phyloP scores from a whole-genome alignment of 2,329 filamentous ascomycete species.

The Lachnellula willkommii region DNA sequence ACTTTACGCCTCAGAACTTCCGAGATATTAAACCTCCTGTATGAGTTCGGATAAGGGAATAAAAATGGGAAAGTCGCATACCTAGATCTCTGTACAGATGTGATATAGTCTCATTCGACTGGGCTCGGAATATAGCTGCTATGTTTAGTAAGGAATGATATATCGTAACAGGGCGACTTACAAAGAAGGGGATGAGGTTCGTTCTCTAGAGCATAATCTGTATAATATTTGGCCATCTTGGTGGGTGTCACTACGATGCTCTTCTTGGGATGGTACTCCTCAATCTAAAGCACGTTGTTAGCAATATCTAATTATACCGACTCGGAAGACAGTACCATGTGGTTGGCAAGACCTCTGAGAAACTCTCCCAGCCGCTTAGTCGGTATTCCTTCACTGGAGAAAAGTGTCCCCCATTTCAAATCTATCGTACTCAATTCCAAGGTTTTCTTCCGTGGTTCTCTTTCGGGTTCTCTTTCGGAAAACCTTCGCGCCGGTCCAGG shows the following conservation, averaged over 20 bases:
- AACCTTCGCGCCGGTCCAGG: conserved; percentile 26
- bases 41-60: too few species aligned
- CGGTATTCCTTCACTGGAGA: conserved; percentile 60
- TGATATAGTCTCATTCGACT: too few species aligned
- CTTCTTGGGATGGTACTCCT: conserved; percentile 61
- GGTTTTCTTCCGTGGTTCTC: conserved; percentile 17
- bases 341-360: conserved; percentile 65
- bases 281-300: conserved; percentile 46
- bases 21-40: background rate
- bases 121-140: background rate
- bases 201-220: conserved; percentile 54
- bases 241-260: conserved; percentile 68
- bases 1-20: conserved; percentile 18
- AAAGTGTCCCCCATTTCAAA: conserved; percentile 71
- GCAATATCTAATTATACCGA: background rate
- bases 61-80: too few species aligned
- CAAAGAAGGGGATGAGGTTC: conserved; percentile 67
- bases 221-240: conserved; percentile 72
- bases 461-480: conserved; percentile 22
- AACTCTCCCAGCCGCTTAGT: conserved; percentile 66
- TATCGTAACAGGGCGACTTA: conserved; percentile 34
- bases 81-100: background rate
- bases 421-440: conserved; percentile 57
- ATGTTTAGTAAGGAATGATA: too few species aligned
- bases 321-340: conserved; percentile 54